Evolutionary conservation across 768 basidiomycete genomes (phyloP).

Genomic region (Fomitopsis pulvina): DNA sequence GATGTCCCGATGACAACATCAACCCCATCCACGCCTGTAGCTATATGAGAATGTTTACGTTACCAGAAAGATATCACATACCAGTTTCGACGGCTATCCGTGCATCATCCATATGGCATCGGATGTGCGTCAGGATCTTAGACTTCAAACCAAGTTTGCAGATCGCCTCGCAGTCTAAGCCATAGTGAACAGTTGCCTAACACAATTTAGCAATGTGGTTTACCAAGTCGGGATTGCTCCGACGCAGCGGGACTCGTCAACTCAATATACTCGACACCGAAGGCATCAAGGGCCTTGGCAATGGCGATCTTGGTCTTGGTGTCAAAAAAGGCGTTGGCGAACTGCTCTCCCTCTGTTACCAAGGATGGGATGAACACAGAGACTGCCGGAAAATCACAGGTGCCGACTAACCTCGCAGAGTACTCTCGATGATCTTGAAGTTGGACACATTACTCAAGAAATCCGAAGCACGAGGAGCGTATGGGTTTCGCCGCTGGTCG

Average conservation of each 20-base stretch:
- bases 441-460: slow-evolving; percentile 90
- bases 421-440: slow-evolving; percentile 96
- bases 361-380: slow-evolving; percentile 7
- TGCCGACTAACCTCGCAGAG: slow-evolving; percentile 69
- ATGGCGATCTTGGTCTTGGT: slow-evolving; percentile 99
- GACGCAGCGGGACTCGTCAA: slow-evolving; percentile 97
- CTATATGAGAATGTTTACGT: background rate
- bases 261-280: slow-evolving; percentile 99
- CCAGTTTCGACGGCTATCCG: slow-evolving; percentile 97
- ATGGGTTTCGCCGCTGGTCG: slow-evolving; percentile 56
- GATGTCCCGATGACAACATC: slow-evolving; percentile 99
- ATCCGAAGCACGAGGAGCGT: slow-evolving; percentile 87
- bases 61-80: slow-evolving; percentile 24
- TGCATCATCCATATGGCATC: slow-evolving; percentile 99
- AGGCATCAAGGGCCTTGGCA: slow-evolving; percentile 95
- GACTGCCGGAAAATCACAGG: background rate
- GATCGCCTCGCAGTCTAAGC: slow-evolving; percentile 89
- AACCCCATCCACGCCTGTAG: slow-evolving; percentile 90
- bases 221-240: slow-evolving; percentile 70
- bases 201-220: background rate
- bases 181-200: background rate
- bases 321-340: slow-evolving; percentile 99
- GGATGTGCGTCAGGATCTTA: slow-evolving; percentile 97
- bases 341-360: slow-evolving; percentile 88
- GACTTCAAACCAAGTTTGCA: slow-evolving; percentile 96